Evolutionary conservation across 2,329 filamentous ascomycete species (phyloP), one percentile per base, ranked within the genome.

Genomic region (Trichoderma breve): DNA sequence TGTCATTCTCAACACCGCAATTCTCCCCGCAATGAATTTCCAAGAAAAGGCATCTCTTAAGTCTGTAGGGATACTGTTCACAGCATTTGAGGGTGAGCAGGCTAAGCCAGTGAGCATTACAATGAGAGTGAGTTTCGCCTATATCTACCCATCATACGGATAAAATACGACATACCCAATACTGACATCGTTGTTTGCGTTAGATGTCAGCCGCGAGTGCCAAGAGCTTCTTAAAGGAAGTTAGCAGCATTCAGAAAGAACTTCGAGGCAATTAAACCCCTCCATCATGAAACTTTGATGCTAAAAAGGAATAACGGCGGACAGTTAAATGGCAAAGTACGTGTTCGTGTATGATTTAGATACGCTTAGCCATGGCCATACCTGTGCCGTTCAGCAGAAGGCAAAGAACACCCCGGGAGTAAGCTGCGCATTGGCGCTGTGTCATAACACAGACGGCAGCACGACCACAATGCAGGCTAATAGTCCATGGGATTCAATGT

Each of bases 1-100:
- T 26, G 90, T 98, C 69, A 91, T 97, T 73, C 85, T 98, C 65
- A 98, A 98, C 82, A 93, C 92, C 1, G 89, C 91, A 1, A 86
- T 98, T 72, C 88, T 94, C 73, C 91, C 93, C 71, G 89, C 90
- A 6, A 92, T 97, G 88, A 89, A 90, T 58, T 93, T 97, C 78
- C 91, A 94, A 73, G 89, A 94, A 66, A 92, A 92, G 76, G 90
- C 93, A 34, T 89, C 88, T 55, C 87, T 92, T 73, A 93, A 93
- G 80, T 87, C 89, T 58, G 86, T 94, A 62, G 87, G 89, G 68
- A 88, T 97, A 26, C 78, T 90, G 47, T 91, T 91, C 76, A 91
- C 88, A 1, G 89, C 89, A 11, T 87, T 91, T 73, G 88, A 90
- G 76, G 88, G 85, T 26, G 82, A 82, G 3, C 84, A 87, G 51